Evolutionary conservation across 2,329 filamentous ascomycete species (phyloP).

Genomic region (Lachnellula subtilissima): DNA sequence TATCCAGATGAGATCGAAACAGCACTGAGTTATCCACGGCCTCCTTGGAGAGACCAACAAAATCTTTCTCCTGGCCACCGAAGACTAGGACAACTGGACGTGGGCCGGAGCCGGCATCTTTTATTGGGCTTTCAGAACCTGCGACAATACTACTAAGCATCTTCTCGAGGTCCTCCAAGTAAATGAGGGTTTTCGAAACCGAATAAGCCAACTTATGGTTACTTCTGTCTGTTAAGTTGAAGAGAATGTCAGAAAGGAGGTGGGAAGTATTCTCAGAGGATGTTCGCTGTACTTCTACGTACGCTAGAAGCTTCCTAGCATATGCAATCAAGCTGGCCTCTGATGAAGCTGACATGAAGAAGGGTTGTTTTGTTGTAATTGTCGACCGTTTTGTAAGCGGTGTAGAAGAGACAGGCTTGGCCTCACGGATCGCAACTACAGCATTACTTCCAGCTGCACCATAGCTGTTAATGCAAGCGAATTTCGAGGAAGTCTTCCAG

Average conservation of each 20-base stretch:
- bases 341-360: background rate
- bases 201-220: background rate
- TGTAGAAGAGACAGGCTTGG: background rate
- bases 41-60: background rate
- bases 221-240: background rate
- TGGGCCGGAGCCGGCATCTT: background rate
- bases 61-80: constrained; percentile 1
- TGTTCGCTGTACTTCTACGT: background rate
- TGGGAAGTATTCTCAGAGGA: background rate
- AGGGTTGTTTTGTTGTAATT: background rate
- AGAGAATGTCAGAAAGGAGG: background rate
- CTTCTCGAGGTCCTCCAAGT: background rate
- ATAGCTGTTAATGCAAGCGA: constrained; percentile 22
- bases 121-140: background rate
- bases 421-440: constrained; percentile 12
- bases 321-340: background rate
- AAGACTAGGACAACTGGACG: background rate
- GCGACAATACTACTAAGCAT: background rate
- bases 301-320: background rate
- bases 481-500: constrained; percentile 8
- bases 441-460: constrained; percentile 24
- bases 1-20: constrained; percentile 13
- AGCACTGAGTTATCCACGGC: background rate
- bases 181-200: background rate
- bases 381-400: background rate